Evolutionary conservation across 306 rosid species (phyloP), one percentile per base, ranked within the genome.

Genomic region (Medicago ruthenica): DNA sequence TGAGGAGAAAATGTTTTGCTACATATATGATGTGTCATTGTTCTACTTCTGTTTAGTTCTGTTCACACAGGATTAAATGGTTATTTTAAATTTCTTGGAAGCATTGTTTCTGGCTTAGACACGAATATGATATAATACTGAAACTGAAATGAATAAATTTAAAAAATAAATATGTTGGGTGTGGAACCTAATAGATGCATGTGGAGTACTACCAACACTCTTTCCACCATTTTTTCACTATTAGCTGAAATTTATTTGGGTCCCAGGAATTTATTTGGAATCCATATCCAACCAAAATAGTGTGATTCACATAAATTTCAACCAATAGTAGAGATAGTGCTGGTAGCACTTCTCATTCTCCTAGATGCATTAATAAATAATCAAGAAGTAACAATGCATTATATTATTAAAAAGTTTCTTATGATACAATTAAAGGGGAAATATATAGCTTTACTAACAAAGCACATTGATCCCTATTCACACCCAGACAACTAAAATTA

Each of bases 71-170:
- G 63, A 42, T 54, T 41, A 7, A 67, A 20, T 62, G 70, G 40
- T 27, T 47, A 58, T 80, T 64, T 24, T 37, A 44, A 71, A 73
- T 31, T 76, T 73, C 37, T 27, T 34, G 70, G 57, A 76, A 76
- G 27, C 68, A 54, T 68, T 9, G 77, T 69, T 51, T 61, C 37
- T 70, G 37, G 57, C 21, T 53, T 41, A 39, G 63, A 31, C 76
- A 40, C 16, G 18, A 40, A 15, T 68, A 47, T 44, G 44, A 55
- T 76, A 24, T 20, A 57, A 58, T n/a, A 40, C 39, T 45, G 39
- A 48, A 55, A 41, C 57, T 18, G 13, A 54, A 17, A 65, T 65
- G 11, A 24, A 9, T 9, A 14, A 54, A 54, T 54, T 18, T 54
- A 10, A 54, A 54, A 54, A 18, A 10, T 17, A 54, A 18, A 8